Base-by-base conservation (phyloP, 2,329 filamentous ascomycete species). In the Monilinia laxa region DNA sequence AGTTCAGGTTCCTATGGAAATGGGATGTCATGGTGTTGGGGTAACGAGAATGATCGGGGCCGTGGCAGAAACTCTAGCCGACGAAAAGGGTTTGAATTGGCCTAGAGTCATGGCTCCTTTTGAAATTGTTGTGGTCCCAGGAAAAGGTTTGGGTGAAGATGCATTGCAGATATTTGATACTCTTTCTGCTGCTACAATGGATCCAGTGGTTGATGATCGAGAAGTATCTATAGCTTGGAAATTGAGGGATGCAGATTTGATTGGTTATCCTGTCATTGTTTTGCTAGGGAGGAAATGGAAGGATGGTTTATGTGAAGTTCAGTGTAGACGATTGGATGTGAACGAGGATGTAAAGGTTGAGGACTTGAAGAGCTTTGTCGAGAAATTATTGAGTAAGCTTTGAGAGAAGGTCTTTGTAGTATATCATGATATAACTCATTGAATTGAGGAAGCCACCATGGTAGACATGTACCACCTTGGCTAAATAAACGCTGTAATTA, bases 21-120 rank as follows among this genome's bases (percentile, higher is more conserved):
- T 99, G 95, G 95, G 95, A 65, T 99, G 95, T 76, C 92, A 97
- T 75, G 95, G 95, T 0, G 96, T 99, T 69, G 95, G 95, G 1
- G 87, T 99, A 23, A 96, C 93, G 6, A 89, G 95, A 55, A 88
- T 99, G 73, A 89, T 99, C 69, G 93, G 90, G 11, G 92, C 95
- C 1, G 87, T 95, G 0, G 93, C 93, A 1, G 89, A 94, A 70
- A 84, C 89, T 51, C 81, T 92, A 12, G 83, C 87, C 0, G 92
- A 96, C 71, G 75, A 83, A 3, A 85, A 81, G 74, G 95, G 93
- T 0, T 82, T 98, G 10, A 92, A 92, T 73, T 99, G 95, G 95
- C 95, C 95, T 0, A 83, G 88, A 7, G 87, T 82, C 12, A 93
- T 98, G 70, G 92, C 95, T 2, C 95, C 95, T 0, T 98, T 90